These are phyloP conservation scores for Fusarium metavorans DNA, from an alignment of 2,329 filamentous ascomycete species.

Conservation along the genomic window DNA sequence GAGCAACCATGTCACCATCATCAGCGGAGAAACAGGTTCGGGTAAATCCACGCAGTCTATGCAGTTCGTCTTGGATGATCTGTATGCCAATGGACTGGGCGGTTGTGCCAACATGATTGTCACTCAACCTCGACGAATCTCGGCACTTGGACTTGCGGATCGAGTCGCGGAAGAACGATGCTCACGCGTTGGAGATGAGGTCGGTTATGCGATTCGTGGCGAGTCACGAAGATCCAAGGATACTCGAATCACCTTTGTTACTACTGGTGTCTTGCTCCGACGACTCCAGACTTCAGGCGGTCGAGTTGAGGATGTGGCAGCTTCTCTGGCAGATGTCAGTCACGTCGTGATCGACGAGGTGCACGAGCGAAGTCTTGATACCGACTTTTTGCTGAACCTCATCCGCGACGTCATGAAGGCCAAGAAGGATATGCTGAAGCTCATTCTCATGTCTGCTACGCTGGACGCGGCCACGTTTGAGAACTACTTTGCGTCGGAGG, in stretches of 20 bases:
- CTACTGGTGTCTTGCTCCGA: conserved; percentile 92
- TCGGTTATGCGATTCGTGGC: conserved; percentile 95
- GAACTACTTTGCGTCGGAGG: conserved; percentile 76
- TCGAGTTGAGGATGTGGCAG: conserved; percentile 80
- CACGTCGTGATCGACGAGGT: conserved; percentile 97
- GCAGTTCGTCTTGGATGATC: conserved; percentile 93
- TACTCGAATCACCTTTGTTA: conserved; percentile 98
- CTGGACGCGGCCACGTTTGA: conserved; percentile 80
- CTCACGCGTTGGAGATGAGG: conserved; percentile 82
- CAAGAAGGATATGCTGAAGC: conserved; percentile 83
- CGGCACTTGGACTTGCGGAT: conserved; percentile 92
- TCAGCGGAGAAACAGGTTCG: conserved; percentile 95
- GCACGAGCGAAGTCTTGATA: conserved; percentile 97
- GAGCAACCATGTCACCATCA: conserved; percentile 89
- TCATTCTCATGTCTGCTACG: conserved; percentile 98
- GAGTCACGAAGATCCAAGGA: conserved; percentile 84
- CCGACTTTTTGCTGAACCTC: conserved; percentile 95
- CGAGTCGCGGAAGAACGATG: conserved; percentile 94
- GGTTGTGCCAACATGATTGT: conserved; percentile 89
- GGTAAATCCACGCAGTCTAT: conserved; percentile 98
- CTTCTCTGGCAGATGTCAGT: conserved; percentile 88
- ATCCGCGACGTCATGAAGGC: conserved; percentile 87
- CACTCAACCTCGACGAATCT: conserved; percentile 94
- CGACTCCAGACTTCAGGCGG: conserved; percentile 92
- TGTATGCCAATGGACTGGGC: conserved; percentile 82